Evolutionary conservation across 129 eudicot species (phyloP), one percentile per base, ranked within the genome.

Genomic region (Flaveria bidentis): DNA sequence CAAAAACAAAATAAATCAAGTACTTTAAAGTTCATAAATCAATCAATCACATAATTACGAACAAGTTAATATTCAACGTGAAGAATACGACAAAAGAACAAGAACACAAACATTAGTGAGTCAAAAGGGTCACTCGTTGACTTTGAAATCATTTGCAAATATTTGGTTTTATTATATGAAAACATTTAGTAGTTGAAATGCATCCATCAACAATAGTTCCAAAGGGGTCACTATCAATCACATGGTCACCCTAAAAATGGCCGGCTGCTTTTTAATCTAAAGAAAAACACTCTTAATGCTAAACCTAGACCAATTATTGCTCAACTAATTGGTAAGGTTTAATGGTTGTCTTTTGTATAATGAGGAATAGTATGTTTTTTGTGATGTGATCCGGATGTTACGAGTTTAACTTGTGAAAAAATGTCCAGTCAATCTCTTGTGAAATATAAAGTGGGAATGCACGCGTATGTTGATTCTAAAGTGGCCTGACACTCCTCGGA

Each of bases 61-160:
- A 71, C 77, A 58, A 60, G 62, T 46, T 62, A 33, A 53, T 44
- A 3, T 63, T 79, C 58, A 62, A 50, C 47, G 30, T 30, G 36
- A 44, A 72, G 56, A 18, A 71, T 62, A 72, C 17, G 42, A 63
- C 46, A 63, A 63, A 33, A 63, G 45, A 14, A 79, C 83, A 72
- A 78, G 26, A 79, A 13, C 45, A 71, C 77, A 62, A 17, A 78
- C 50, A 61, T 79, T 71, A 72, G 50, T 71, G 78, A 72, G 73
- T 72, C 72, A 62, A 79, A 79, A 36, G 73, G 78, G 69, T 72
- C 83, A 79, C 39, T 65, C 78, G 78, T 79, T 79, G 83, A 79
- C 83, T 62, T 72, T 7, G 11, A 50, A 11, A 72, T 50, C 56
- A 62, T 63, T 62, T 9, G 50, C 10, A 55, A 77, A 68, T 52